Base-by-base conservation (phyloP, 2,329 filamentous ascomycete genomes). In the Aureobasidium sp. region DNA sequence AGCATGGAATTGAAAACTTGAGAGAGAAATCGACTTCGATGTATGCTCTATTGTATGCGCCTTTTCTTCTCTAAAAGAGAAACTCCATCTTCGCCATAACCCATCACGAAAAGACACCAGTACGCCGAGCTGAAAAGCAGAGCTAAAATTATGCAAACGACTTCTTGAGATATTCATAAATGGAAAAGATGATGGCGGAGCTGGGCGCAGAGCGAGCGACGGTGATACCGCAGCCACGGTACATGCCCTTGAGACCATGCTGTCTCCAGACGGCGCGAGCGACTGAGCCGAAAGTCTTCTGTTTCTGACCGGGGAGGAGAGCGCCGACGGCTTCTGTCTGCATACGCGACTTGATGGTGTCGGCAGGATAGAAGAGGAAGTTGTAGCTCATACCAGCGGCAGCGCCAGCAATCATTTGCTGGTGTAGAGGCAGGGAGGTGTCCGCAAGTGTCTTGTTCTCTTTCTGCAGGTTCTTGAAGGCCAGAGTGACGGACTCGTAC, bases 321-420 rank as follows among this genome's bases (percentile, higher is more conserved):
- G 75, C 78, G 35, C 81, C 82, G 24, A 73, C 62, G 5, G 91
- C 87, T 59, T 88, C 83, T 0, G 94, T 99, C 77, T 99, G 94
- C 87, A 99, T 96, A 52, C 93, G 86, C 19, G 90, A 95, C 77
- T 99, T 99, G 78, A 99, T 88, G 0, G 94, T 99, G 73, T 99
- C 94, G 54, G 94, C 94, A 0, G 94, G 94, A 73, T 94, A 99
- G 79, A 97, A 97, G 24, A 96, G 78, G 72, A 97, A 97, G 73
- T 99, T 99, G 77, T 99, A 99, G 39, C 86, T 87, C 78, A 97
- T 89, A 59, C 94, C 94, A 3, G 93, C 94, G 8, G 86, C 85
- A 2, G 93, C 93, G 45, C 93, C 93, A 1, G 92, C 90, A 22
- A 90, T 72, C 70, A 95, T 90, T 73, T 96, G 91, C 75, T 97